Evolutionary conservation across 169 alveolate genomes (phyloP).

Genomic region (Cryptosporidium ubiquitum): DNA sequence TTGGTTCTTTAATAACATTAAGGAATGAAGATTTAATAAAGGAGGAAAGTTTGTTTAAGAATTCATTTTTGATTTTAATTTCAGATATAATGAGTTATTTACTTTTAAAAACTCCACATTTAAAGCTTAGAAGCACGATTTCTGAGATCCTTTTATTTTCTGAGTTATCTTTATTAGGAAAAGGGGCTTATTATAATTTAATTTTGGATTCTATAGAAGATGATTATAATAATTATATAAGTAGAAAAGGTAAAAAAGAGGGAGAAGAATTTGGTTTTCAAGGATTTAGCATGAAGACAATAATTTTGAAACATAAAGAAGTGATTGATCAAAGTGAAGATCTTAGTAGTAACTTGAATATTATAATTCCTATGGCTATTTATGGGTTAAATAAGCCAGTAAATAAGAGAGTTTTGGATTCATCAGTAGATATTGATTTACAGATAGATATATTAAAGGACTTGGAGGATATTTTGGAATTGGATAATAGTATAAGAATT

Average conservation of each 20-base stretch:
- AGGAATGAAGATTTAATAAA: neutral
- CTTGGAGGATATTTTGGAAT: neutral
- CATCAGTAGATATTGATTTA: neutral
- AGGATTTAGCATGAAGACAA: neutral
- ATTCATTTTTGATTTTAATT: constrained; percentile 2
- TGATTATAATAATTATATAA: neutral
- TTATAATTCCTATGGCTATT: constrained; percentile 11
- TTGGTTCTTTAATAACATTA: neutral
- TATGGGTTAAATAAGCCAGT: neutral
- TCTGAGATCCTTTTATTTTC: constrained; percentile 44
- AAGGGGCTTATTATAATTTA: neutral
- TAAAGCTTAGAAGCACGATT: constrained; percentile 22
- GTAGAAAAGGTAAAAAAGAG: neutral
- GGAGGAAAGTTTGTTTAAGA: neutral
- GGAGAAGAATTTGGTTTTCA: neutral
- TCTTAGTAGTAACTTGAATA: neutral
- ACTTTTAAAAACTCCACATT: constrained; percentile 4
- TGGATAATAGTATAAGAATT: neutral
- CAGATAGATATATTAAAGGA: constrained; percentile 19
- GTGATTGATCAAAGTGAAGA: neutral
- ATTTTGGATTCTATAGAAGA: neutral
- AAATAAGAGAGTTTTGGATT: constrained; percentile 1
- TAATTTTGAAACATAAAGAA: neutral
- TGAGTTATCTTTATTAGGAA: constrained; percentile 20
- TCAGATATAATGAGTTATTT: constrained; percentile 40